phyloP scores from a whole-genome alignment of 139 green algal genomes.

The Desmodesmus armatus region DNA sequence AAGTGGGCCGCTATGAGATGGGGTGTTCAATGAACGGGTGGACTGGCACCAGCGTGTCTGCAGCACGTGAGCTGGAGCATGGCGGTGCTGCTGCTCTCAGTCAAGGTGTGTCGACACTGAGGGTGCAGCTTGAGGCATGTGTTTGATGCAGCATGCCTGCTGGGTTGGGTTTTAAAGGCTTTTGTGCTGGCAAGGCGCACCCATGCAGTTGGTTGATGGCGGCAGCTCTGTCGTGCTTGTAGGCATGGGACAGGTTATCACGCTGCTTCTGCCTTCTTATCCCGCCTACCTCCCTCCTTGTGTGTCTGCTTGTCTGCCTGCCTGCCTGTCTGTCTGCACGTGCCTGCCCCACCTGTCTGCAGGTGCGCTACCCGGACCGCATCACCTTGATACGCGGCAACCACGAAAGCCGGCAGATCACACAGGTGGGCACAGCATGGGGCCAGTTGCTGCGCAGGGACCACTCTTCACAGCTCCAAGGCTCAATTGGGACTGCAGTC shows the following conservation, averaged over 20 bases:
- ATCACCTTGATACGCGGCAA: conserved; percentile 99
- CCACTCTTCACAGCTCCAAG: background rate
- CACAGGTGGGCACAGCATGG: conserved; percentile 82
- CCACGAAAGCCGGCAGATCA: conserved; percentile 98
- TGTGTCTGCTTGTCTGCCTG: background rate
- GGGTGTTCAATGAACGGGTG: too few relatives aligned
- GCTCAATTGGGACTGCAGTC: background rate
- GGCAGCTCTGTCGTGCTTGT: background rate
- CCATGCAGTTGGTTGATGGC: too few relatives aligned
- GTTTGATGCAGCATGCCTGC: too few relatives aligned
- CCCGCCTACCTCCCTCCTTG: background rate
- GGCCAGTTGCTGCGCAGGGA: too few relatives aligned
- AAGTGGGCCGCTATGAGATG: too few relatives aligned
- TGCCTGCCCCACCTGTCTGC: conserved; percentile 12
- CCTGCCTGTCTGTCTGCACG: background rate
- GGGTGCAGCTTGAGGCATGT: too few relatives aligned
- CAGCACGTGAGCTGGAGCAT: too few relatives aligned
- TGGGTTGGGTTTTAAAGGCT: too few relatives aligned
- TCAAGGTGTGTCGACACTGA: too few relatives aligned
- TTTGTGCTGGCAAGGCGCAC: too few relatives aligned
- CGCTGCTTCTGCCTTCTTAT: conserved; percentile 15
- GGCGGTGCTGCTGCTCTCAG: too few relatives aligned
- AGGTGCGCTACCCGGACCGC: conserved; percentile 92
- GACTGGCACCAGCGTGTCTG: too few relatives aligned
- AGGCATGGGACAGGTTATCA: background rate